phyloP scores from a whole-genome alignment of 306 rosid genomes.

The Gynostemma pentaphyllum region DNA sequence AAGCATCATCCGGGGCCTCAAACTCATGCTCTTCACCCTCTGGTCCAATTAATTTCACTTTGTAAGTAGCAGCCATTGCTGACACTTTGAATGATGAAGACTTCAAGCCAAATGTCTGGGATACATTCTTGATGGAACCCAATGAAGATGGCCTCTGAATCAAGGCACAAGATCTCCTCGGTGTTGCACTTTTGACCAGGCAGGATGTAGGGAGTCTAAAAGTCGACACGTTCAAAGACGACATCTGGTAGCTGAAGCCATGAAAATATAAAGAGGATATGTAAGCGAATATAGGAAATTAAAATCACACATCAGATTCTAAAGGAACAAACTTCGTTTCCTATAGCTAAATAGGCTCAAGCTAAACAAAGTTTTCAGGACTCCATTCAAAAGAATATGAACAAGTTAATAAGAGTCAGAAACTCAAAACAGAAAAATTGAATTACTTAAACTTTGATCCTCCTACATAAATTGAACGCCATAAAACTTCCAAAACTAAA shows the following conservation, averaged over 20 bases:
- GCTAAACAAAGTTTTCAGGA: too few relatives aligned
- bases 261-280: neutral
- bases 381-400: too few relatives aligned
- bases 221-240: conserved; percentile 23
- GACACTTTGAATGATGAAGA: conserved; percentile 34
- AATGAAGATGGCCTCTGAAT: conserved; percentile 24
- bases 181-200: conserved; percentile 12
- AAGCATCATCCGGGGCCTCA: conserved; percentile 54
- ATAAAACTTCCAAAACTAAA: too few relatives aligned
- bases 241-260: conserved; percentile 24
- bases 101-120: conserved; percentile 41
- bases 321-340: too few relatives aligned
- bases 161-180: conserved; percentile 21
- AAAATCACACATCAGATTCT: neutral
- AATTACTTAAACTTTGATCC: too few relatives aligned
- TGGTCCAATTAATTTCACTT: conserved; percentile 55
- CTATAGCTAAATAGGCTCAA: too few relatives aligned
- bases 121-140: conserved; percentile 25
- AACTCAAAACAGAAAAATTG: too few relatives aligned
- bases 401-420: too few relatives aligned
- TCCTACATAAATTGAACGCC: too few relatives aligned
- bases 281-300: neutral
- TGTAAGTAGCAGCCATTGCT: conserved; percentile 47
- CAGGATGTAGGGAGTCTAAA: conserved; percentile 23
- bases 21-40: conserved; percentile 44